Evolutionary conservation across 306 rosid genomes (phyloP), one percentile per base, ranked within the genome.

Genomic region (Sicyos edulis): DNA sequence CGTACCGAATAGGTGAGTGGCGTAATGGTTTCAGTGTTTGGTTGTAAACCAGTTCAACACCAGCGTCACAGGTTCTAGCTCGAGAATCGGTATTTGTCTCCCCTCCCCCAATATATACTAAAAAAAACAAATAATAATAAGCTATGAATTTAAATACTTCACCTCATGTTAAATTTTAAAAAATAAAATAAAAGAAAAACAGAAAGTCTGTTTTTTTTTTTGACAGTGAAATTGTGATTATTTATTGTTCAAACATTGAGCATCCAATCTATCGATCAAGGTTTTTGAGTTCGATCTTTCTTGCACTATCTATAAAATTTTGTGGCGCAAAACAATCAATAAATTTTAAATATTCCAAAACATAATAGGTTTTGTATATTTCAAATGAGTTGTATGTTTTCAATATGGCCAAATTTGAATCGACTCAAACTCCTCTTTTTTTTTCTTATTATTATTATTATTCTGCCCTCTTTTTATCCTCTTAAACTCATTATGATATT

Each of bases 221-320:
- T 26, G 1, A 26, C 32, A 26, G 32, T 26, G 7, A 53, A 8
- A 17, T 19, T 54, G 7, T 19, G 22, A 19, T 54, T 55, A 55
- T 55, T 57, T 57, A 22, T 57, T 21, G 37, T 57, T 21, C 34
- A 57, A 57, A 21, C 16, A 57, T 57, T 11, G 37, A 4, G 63
- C 34, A 57, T 56, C 62, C 10, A 21, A 21, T 56, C 62, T 14
- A 29, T 60, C 20, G 32, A 58, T 6, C n/a, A 12, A 6, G 12
- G 20, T 60, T 20, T 60, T 60, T 60, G 66, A 26, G 66, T 60
- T 60, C 66, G 45, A 60, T 60, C 20, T 60, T 60, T 8, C 67
- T 60, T 47, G 47, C 47, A 29, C 42, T 15, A 32, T 60, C 45
- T 60, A 29, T 29, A 1, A 29, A 14, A 60, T 29, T 29, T 9